Evolutionary conservation across 2,329 filamentous ascomycete genomes (phyloP), one percentile per base, ranked within the genome.

Genomic region (Fusarium sp.): DNA sequence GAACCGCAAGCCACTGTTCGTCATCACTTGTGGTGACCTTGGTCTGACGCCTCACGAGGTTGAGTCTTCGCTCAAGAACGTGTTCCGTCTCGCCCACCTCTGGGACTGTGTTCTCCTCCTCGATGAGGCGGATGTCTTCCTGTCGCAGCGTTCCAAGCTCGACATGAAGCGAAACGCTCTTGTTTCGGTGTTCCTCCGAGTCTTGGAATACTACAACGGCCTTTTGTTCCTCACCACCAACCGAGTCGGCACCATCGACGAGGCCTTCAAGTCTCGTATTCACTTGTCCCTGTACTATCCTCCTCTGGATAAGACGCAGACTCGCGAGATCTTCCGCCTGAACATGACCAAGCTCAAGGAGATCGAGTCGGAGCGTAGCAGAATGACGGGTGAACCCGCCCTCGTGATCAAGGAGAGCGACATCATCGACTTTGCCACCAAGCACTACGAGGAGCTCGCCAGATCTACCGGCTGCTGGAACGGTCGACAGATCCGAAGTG

Each of bases 161-260:
- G 80, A 83, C 48, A 77, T 83, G 74, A 78, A 78, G 61, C 74
- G 81, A 0, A 84, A 84, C 18, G 82, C 81, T 6, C 77, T 85
- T 1, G 83, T 85, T 0, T 83, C 82, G 0, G 85, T 87, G 2
- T 87, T 88, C 74, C 80, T 88, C 5, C 82, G 85, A 5, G 81
- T 85, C 0, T 79, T 88, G 0, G 86, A 87, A 75, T 87, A 87
- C 77, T 87, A 86, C 71, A 80, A 80, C 3, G 86, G 86, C 22
- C 81, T 87, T 6, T 75, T 88, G 8, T 87, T 86, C 78, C 80
- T 89, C 5, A 89, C 87, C 0, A 89, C 86, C 10, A 89, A 88
- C 79, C 82, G 86, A 4, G 83, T 87, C 7, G 85, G 86, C 18
- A 80, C 80, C 2, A 83, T 89, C 5, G 87, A 89, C 60, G 85